Conservation (phyloP, 306 rosid species). For the Fagus sylvatica region DNA sequence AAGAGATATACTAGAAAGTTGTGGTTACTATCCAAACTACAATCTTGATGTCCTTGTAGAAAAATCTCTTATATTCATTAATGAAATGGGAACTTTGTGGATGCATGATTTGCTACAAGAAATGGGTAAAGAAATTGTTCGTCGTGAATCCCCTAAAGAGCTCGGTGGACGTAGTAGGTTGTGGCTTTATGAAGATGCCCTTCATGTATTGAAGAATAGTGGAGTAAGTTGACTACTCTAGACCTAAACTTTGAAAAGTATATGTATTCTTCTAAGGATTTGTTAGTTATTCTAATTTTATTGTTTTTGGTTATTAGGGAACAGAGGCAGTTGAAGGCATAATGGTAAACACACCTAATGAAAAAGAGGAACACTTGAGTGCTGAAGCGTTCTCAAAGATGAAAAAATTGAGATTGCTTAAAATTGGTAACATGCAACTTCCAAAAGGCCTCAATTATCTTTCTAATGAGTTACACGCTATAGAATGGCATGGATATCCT, state of each 20-base stretch:
- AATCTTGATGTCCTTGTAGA: not conserved
- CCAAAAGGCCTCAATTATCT: not conserved
- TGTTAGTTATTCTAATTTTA: not conserved
- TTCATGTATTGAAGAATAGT: not conserved
- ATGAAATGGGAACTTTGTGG: not conserved
- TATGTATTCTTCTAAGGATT: not conserved
- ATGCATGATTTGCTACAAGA: slow-evolving; percentile 2
- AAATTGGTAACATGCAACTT: not conserved
- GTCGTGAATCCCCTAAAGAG: not conserved
- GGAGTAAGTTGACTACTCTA: not conserved
- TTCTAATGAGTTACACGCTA: not conserved
- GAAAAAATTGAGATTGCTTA: not conserved
- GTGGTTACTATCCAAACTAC: no score
- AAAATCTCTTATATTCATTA: not conserved
- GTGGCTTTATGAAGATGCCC: not conserved
- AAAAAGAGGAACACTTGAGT: not conserved
- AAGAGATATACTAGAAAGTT: not conserved
- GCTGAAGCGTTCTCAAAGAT: not conserved
- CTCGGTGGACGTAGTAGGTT: not conserved
- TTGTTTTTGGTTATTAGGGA: not conserved
- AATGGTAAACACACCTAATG: not conserved
- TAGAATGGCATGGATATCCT: not conserved
- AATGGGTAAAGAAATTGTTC: not conserved
- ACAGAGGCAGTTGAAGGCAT: not conserved
- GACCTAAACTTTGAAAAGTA: not conserved